Conservation (phyloP, 495 filamentous ascomycete species). For the Penicillium lagena region DNA sequence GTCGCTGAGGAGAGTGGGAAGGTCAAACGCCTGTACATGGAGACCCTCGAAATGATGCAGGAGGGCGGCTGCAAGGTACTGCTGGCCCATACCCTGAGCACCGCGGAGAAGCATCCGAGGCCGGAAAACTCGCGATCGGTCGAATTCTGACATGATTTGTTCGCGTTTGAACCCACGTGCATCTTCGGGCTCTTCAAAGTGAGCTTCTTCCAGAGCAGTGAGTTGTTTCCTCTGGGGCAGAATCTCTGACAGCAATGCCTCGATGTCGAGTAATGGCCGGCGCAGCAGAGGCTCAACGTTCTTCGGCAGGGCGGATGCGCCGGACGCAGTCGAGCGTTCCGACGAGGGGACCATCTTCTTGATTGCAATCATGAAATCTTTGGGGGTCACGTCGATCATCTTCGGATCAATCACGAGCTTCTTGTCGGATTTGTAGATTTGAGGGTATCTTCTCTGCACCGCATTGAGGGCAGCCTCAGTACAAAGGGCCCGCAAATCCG, state of each 20-base stretch:
- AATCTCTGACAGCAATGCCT: constrained; percentile 62
- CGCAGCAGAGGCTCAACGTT: constrained; percentile 76
- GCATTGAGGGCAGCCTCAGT: constrained; percentile 99
- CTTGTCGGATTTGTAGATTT: constrained; percentile 86
- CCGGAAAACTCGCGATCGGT: constrained; percentile 79
- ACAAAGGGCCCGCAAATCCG: constrained; percentile 87
- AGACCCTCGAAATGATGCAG: constrained; percentile 87
- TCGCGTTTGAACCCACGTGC: constrained; percentile 78
- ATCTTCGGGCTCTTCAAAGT: constrained; percentile 82
- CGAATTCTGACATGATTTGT: constrained; percentile 83
- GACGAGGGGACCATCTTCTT: constrained; percentile 96
- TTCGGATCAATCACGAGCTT: constrained; percentile 85
- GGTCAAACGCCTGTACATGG: constrained; percentile 92
- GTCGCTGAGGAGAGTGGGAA: constrained; percentile 72
- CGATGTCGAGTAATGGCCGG: constrained; percentile 59
- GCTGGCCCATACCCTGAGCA: constrained; percentile 82
- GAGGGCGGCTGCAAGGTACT: constrained; percentile 80
- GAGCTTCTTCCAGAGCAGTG: constrained; percentile 87
- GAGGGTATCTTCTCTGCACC: constrained; percentile 89
- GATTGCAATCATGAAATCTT: constrained; percentile 93
- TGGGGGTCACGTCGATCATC: constrained; percentile 75
- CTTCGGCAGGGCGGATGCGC: constrained; percentile 69
- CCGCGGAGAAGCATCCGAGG: constrained; percentile 80
- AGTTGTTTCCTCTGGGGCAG: constrained; percentile 76
- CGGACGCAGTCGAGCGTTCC: constrained; percentile 76